These are phyloP conservation scores for Wickerhamiella bombiphila DNA, from an alignment of 805 yeast species.

Conservation along the genomic window DNA sequence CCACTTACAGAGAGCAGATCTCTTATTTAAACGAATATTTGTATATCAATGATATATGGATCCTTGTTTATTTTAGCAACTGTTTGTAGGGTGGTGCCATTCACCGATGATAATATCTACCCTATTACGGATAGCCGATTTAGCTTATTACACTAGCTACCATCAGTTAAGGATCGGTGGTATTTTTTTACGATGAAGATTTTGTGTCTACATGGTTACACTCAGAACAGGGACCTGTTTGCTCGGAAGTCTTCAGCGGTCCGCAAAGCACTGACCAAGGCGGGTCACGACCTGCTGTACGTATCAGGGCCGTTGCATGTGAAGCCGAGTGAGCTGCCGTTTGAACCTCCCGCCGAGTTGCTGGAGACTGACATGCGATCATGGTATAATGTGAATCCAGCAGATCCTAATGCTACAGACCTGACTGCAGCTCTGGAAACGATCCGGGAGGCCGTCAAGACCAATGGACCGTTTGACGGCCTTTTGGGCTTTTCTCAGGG, in stretches of 20 bases:
- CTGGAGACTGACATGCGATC: conserved; percentile 32
- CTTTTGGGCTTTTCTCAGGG: conserved; percentile 90
- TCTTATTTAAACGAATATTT: too few species aligned
- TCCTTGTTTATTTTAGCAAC: too few species aligned
- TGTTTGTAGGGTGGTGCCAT: too few species aligned
- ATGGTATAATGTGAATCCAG: conserved; percentile 59
- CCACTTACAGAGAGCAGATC: too few species aligned
- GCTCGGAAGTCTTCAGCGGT: conserved; percentile 83
- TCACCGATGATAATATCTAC: too few species aligned
- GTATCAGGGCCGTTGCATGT: conserved; percentile 64
- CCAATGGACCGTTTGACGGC: conserved; percentile 76
- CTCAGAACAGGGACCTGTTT: conserved; percentile 71
- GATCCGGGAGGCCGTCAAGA: conserved; percentile 38
- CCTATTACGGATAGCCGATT: too few species aligned
- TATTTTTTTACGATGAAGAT: too few species aligned
- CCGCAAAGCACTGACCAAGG: conserved; percentile 54
- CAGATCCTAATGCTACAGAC: conserved; percentile 19
- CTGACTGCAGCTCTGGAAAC: conserved; percentile 34
- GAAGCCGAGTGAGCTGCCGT: conserved; percentile 59
- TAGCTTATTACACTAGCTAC: too few species aligned
- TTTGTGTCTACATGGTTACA: conserved; percentile 70
- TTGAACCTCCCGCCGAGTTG: conserved; percentile 27
- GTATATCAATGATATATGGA: too few species aligned
- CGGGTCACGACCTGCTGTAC: conserved; percentile 57
- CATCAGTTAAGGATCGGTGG: too few species aligned